Evolutionary conservation across 768 basidiomycete species (phyloP).

Genomic region (Mycena chlorophos): DNA sequence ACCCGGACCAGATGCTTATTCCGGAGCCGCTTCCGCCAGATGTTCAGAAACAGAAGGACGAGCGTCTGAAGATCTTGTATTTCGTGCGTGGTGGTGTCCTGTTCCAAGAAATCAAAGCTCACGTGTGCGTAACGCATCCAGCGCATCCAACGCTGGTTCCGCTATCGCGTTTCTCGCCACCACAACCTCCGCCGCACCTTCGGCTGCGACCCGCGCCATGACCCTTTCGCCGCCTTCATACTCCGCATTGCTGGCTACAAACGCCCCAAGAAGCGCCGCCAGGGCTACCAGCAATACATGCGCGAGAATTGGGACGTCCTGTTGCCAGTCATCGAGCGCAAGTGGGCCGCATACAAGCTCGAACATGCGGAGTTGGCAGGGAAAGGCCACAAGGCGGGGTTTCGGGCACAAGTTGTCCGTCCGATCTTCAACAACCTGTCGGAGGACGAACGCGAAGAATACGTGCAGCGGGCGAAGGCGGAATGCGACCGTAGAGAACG

Average conservation of each 20-base stretch:
- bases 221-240: not conserved
- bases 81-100: not conserved
- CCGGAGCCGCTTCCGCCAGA: not conserved
- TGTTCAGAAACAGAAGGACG: not conserved
- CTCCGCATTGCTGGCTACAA: not conserved
- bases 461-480: not conserved
- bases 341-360: not conserved
- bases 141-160: slow-evolving; percentile 4
- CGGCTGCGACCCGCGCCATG: not conserved
- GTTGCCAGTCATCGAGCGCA: not conserved
- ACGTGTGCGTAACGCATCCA: not conserved
- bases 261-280: not conserved
- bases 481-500: not conserved
- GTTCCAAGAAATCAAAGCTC: not conserved
- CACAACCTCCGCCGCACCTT: not conserved
- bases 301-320: not conserved
- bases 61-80: not conserved
- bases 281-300: not conserved
- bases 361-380: not conserved
- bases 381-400: not conserved
- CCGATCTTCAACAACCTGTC: not conserved
- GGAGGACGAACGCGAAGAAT: not conserved
- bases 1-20: not conserved
- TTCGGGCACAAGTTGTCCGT: slow-evolving; percentile 2
- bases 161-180: not conserved